These are phyloP conservation scores for Zasmidium cellare DNA, from an alignment of 2,329 filamentous ascomycete genomes.

Conservation along the genomic window DNA sequence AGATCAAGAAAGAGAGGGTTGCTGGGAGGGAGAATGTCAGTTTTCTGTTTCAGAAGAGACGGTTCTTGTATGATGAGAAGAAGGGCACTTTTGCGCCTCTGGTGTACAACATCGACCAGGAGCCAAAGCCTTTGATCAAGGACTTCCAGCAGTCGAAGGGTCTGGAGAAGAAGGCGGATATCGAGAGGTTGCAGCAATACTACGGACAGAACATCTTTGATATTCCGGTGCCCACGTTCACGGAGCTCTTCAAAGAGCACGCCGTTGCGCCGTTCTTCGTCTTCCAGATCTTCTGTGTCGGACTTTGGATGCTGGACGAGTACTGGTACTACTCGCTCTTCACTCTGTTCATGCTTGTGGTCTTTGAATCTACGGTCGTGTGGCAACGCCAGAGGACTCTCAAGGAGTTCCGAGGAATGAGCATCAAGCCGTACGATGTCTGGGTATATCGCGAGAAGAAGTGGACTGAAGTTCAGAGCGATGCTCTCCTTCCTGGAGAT, in stretches of 20 bases:
- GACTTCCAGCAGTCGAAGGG: slow-evolving; percentile 80
- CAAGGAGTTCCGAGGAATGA: slow-evolving; percentile 97
- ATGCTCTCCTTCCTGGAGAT: slow-evolving; percentile 89
- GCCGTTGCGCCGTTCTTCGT: slow-evolving; percentile 99
- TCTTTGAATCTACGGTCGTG: slow-evolving; percentile 96
- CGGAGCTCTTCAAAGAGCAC: slow-evolving; percentile 96
- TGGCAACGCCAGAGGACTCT: slow-evolving; percentile 97
- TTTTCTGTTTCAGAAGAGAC: slow-evolving; percentile 97
- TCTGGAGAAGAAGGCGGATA: slow-evolving; percentile 70
- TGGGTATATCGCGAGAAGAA: slow-evolving; percentile 85
- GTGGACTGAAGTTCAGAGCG: slow-evolving; percentile 86
- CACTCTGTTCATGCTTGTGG: slow-evolving; percentile 96
- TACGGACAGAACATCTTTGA: slow-evolving; percentile 97
- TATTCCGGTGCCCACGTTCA: slow-evolving; percentile 93
- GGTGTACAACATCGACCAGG: slow-evolving; percentile 77
- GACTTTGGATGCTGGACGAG: slow-evolving; percentile 97
- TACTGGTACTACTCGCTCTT: slow-evolving; percentile 99
- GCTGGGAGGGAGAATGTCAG: slow-evolving; percentile 76
- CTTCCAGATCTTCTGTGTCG: slow-evolving; percentile 98
- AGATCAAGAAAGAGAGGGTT: slow-evolving; percentile 72
- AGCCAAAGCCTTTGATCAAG: slow-evolving; percentile 77
- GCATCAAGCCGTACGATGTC: slow-evolving; percentile 96
- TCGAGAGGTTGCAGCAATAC: slow-evolving; percentile 80
- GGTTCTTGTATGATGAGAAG: slow-evolving; percentile 79
- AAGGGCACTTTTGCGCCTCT: slow-evolving; percentile 78